These are phyloP conservation scores for Trifolium subterraneum DNA, from an alignment of 306 rosid species.

Conservation along the genomic window DNA sequence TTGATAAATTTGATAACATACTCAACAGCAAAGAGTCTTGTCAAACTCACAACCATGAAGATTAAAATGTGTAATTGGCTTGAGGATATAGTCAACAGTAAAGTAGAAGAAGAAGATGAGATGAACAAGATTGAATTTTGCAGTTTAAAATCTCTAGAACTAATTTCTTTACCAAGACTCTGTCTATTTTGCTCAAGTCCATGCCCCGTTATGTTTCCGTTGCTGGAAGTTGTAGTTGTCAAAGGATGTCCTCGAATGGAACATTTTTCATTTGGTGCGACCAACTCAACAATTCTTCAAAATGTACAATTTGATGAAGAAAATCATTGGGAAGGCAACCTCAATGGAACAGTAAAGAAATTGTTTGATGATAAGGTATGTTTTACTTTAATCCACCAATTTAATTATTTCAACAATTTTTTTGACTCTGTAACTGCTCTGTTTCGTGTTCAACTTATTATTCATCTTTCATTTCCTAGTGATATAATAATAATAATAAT, in stretches of 20 bases:
- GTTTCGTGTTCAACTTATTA: too few relatives aligned
- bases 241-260: neutral
- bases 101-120: neutral
- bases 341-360: neutral
- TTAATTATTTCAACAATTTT: too few relatives aligned
- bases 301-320: neutral
- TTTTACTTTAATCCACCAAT: neutral
- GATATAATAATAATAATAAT: too few relatives aligned
- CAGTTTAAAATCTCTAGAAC: neutral
- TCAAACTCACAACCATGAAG: neutral
- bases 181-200: neutral
- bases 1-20: neutral
- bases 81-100: neutral
- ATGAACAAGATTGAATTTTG: neutral
- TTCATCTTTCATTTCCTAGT: too few relatives aligned
- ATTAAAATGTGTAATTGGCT: neutral
- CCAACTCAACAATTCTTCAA: neutral
- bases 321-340: neutral
- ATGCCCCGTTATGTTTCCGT: neutral
- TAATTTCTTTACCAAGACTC: neutral
- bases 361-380: neutral
- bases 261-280: neutral
- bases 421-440: too few relatives aligned
- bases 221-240: neutral
- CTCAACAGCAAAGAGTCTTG: slow-evolving; percentile 1